A percentile compares a stretch with the other conserved stretches of the same genome.
Evolutionary conservation across 495 filamentous ascomycete genomes (phyloP).

Genomic region (Gamarada debralockiae): DNA sequence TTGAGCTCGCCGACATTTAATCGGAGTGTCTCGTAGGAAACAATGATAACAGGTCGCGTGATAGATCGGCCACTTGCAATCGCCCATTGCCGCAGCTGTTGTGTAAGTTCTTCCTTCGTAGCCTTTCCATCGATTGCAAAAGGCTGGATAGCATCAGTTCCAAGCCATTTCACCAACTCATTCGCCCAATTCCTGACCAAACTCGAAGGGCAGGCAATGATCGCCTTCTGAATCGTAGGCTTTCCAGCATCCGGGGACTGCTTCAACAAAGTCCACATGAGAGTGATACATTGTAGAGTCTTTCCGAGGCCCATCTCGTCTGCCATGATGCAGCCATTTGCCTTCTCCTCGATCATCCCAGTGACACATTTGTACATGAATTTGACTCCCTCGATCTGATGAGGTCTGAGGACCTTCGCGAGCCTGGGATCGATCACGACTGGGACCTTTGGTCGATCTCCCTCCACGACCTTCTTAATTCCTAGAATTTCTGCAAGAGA

Average conservation of each 20-base stretch:
- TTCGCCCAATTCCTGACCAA: constrained; percentile 98
- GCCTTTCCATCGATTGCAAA: constrained; percentile 98
- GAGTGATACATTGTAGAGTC: constrained; percentile 65
- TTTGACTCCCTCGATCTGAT: constrained; percentile 98
- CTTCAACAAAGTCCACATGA: constrained; percentile 95
- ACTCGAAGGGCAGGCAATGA: constrained; percentile 97
- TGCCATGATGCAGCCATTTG: constrained; percentile 98
- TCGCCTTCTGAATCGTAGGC: constrained; percentile 90
- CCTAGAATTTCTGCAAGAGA: constrained; percentile 95
- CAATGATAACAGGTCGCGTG: constrained; percentile 94
- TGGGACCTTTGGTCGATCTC: constrained; percentile 80
- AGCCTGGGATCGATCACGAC: constrained; percentile 95
- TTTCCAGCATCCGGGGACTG: constrained; percentile 94
- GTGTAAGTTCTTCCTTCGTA: constrained; percentile 84
- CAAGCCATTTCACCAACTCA: constrained; percentile 92
- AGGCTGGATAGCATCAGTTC: constrained; percentile 82
- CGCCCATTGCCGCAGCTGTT: constrained; percentile 92
- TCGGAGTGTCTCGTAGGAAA: constrained; percentile 95
- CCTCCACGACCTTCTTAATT: constrained; percentile 82
- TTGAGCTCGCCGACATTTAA: constrained; percentile 86
- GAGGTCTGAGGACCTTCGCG: constrained; percentile 87
- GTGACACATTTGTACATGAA: constrained; percentile 95
- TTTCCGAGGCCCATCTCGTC: constrained; percentile 99
- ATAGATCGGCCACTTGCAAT: constrained; percentile 86
- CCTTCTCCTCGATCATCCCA: constrained; percentile 88